Evolutionary conservation across 768 basidiomycete species (phyloP).

Genomic region (Tulasnella sp.): DNA sequence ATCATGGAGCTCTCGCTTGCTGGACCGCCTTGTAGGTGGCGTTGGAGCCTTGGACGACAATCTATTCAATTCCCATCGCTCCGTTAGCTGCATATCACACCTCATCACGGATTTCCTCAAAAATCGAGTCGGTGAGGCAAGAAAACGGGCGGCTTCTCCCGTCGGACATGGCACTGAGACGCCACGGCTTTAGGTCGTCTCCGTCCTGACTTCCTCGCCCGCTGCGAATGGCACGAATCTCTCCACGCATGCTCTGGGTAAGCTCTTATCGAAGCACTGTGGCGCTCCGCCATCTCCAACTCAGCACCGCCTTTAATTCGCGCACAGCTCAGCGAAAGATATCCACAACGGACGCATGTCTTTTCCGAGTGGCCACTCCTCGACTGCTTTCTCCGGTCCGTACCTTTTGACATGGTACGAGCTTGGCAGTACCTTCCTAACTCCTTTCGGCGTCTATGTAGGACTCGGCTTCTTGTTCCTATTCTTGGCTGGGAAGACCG

Average conservation of each 20-base stretch:
- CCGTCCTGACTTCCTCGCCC: slow-evolving; percentile 54
- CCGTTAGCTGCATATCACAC: slow-evolving; percentile 33
- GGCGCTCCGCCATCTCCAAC: slow-evolving; percentile 3
- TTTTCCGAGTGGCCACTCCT: slow-evolving; percentile 62
- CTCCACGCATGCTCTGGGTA: slow-evolving; percentile 46
- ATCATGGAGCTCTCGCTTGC: slow-evolving; percentile 47
- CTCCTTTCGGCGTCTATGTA: neutral
- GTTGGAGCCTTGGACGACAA: slow-evolving; percentile 1
- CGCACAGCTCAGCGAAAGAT: slow-evolving; percentile 28
- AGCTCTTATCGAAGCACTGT: neutral
- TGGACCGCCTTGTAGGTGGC: slow-evolving; percentile 29
- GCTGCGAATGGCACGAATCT: slow-evolving; percentile 48
- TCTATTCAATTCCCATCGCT: neutral
- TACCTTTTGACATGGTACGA: neutral
- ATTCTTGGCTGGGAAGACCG: slow-evolving; percentile 53
- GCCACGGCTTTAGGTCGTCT: slow-evolving; percentile 30
- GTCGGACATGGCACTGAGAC: neutral
- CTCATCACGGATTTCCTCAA: slow-evolving; percentile 43
- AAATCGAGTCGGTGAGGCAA: slow-evolving; percentile 41
- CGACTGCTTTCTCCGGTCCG: slow-evolving; percentile 45
- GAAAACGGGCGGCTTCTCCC: neutral
- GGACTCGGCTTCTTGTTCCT: slow-evolving; percentile 48
- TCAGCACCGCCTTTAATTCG: neutral
- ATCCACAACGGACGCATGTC: slow-evolving; percentile 39
- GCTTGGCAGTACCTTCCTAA: neutral